Base-by-base conservation (phyloP, 1,284 basidiomycete species). In the Apiotrichum gracile region DNA sequence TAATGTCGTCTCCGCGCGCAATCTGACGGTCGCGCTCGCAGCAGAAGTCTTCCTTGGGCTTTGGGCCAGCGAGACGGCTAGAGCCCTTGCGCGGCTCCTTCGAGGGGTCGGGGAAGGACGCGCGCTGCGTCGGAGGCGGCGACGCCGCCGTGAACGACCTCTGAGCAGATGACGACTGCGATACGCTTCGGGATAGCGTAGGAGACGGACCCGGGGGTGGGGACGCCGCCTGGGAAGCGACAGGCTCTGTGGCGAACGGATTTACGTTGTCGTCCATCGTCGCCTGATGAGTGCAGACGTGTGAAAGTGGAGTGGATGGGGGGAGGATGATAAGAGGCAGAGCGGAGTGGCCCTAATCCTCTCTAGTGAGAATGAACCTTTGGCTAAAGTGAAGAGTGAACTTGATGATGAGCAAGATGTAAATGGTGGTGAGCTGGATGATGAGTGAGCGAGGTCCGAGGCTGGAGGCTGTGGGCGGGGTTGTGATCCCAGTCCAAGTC, bases 1-100 rank as follows among this genome's bases (percentile, higher is more conserved):
- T 59, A 40, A 76, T 69, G 54, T 75, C 69, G 31, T 68, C 70
- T 0, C 72, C 74, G 17, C 63, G 58, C 12, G 58, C 50, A 47
- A 74, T 70, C 53, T 73, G 68, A 26, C 65, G 66, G 54, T 75
- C 74, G 49, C 65, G 55, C 26, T 68, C 71, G 57, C 73, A 75
- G 62, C 73, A 75, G 51, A 62, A 70, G 22, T 68, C 73, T 24
- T 60, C 61, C 56, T 74, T 74, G 16, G 64, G 61, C 48, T 66
- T 64, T 3, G 72, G 72, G 5, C 73, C 72, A 5, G 63, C 61
- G n/a, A 70, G 57, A 14, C 61, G 57, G 19, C 58, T 57, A 21
- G 60, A 39, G 6, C 65, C 66, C 9, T 57, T 58, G 33, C 68
- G 67, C 2, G 68, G 66, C 49, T 68, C 66, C 49, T 69, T 68